Evolutionary conservation across 345 rosid genomes (phyloP).

Genomic region (Salix caprea): DNA sequence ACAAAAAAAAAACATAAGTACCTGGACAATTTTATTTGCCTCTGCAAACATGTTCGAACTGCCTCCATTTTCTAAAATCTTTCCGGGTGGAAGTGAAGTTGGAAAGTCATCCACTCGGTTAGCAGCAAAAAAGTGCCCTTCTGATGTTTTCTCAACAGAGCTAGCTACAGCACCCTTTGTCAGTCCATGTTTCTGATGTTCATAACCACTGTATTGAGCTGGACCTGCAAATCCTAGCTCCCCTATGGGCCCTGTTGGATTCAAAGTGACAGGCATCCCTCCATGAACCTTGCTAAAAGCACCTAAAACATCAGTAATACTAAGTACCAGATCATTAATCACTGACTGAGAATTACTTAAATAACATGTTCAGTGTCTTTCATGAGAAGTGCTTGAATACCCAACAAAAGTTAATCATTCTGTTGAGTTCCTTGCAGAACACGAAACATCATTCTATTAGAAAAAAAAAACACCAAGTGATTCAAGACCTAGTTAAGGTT

Average conservation of each 20-base stretch:
- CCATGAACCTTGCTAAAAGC: conserved; percentile 53
- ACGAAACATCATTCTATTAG: background rate
- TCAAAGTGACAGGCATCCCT: conserved; percentile 34
- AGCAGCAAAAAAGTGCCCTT: conserved; percentile 24
- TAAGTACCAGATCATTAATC: conserved; percentile 7
- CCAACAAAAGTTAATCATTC: background rate
- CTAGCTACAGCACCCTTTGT: conserved; percentile 14
- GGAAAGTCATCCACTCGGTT: conserved; percentile 39
- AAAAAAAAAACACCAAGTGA: background rate
- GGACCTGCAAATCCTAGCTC: conserved; percentile 37
- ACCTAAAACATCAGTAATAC: conserved; percentile 33
- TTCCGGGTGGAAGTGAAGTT: conserved; percentile 32
- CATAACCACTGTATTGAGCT: conserved; percentile 30
- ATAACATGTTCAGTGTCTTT: background rate
- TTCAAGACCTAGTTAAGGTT: background rate
- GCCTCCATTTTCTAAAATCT: conserved; percentile 43
- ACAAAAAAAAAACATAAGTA: conserved; percentile 7
- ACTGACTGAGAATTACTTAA: background rate
- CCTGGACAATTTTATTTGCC: conserved; percentile 50
- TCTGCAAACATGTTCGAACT: conserved; percentile 39
- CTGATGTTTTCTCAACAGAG: conserved; percentile 23
- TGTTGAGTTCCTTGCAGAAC: background rate
- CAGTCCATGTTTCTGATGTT: conserved; percentile 18
- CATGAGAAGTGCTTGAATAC: background rate
- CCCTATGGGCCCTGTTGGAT: conserved; percentile 25